Conservation (phyloP, 805 yeast genomes). For the Starmerella tilneyi region DNA sequence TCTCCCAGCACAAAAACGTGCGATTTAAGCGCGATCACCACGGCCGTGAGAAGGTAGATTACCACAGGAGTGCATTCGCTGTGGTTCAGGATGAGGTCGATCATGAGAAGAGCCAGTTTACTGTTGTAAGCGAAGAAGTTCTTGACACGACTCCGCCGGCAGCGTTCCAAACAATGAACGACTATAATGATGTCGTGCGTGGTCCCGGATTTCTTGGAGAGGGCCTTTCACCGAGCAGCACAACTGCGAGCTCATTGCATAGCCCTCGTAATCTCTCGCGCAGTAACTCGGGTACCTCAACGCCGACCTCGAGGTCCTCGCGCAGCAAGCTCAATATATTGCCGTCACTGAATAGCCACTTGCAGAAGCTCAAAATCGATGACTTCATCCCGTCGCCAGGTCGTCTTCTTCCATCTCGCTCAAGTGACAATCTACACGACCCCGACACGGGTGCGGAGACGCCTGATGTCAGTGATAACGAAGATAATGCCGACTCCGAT, state of each 20-base stretch:
- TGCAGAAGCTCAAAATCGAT: slow-evolving; percentile 11
- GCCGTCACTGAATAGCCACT: slow-evolving; percentile 6
- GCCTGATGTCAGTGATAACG: slow-evolving; percentile 10
- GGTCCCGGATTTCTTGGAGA: slow-evolving; percentile 1
- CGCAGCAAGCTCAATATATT: slow-evolving; percentile 10
- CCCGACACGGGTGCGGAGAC: background rate
- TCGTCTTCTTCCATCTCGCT: background rate
- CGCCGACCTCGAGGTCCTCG: background rate
- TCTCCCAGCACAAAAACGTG: slow-evolving; percentile 6
- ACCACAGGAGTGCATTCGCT: slow-evolving; percentile 5
- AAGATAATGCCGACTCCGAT: slow-evolving; percentile 16
- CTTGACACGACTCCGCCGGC: slow-evolving; percentile 18
- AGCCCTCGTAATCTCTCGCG: background rate
- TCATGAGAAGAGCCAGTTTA: slow-evolving; percentile 7
- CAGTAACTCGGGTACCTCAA: background rate
- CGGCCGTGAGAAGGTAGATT: background rate
- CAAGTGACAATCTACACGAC: background rate
- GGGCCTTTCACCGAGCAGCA: background rate
- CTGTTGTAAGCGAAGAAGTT: slow-evolving; percentile 9
- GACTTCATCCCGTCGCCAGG: slow-evolving; percentile 1
- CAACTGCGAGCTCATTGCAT: background rate
- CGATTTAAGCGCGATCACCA: background rate
- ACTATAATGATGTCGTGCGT: background rate
- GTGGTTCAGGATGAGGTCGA: slow-evolving; percentile 11
- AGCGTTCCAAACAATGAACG: slow-evolving; percentile 4